These are phyloP conservation scores for Scopulariopsis brevicaulis DNA, from an alignment of 2,329 filamentous ascomycete genomes.

Conservation along the genomic window DNA sequence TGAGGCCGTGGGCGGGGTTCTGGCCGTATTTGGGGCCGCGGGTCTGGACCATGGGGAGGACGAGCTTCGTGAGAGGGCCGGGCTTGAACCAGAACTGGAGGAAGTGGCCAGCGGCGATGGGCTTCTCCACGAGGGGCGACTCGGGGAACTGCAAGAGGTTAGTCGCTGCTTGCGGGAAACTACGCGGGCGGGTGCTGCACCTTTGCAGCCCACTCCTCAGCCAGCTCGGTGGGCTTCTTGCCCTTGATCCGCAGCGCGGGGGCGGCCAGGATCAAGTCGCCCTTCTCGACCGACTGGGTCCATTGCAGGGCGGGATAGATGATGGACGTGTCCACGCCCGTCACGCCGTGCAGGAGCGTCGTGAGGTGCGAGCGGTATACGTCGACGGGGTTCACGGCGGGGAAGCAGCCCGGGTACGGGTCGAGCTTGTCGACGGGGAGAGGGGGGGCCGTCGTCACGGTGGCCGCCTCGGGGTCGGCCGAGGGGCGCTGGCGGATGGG, in stretches of 20 bases:
- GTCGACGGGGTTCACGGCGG: conserved; percentile 64
- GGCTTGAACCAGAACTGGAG: conserved; percentile 73
- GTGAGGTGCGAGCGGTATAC: conserved; percentile 71
- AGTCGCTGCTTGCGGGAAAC: not conserved
- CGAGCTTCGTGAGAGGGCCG: conserved; percentile 49
- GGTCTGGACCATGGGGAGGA: conserved; percentile 59
- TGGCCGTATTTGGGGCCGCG: conserved; percentile 49
- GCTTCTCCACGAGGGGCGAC: conserved; percentile 62
- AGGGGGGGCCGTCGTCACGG: conserved; percentile 18
- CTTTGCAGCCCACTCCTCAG: conserved; percentile 49
- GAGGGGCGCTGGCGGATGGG: conserved; percentile 13
- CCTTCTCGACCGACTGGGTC: conserved; percentile 71
- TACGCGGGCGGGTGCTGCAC: conserved; percentile 21
- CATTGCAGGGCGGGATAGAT: conserved; percentile 69
- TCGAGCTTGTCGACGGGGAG: conserved; percentile 21
- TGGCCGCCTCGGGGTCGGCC: conserved; percentile 11
- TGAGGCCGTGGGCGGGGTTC: conserved; percentile 47
- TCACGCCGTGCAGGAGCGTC: conserved; percentile 53
- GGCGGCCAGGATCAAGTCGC: conserved; percentile 67
- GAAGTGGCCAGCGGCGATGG: conserved; percentile 54
- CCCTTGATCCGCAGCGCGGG: conserved; percentile 72
- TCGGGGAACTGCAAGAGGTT: conserved; percentile 50
- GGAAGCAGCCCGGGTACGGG: conserved; percentile 46
- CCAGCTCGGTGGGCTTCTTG: conserved; percentile 51
- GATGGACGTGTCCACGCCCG: conserved; percentile 57